Evolutionary conservation across 2,329 filamentous ascomycete genomes (phyloP).

Genomic region (Diaporthe ilicicola): DNA sequence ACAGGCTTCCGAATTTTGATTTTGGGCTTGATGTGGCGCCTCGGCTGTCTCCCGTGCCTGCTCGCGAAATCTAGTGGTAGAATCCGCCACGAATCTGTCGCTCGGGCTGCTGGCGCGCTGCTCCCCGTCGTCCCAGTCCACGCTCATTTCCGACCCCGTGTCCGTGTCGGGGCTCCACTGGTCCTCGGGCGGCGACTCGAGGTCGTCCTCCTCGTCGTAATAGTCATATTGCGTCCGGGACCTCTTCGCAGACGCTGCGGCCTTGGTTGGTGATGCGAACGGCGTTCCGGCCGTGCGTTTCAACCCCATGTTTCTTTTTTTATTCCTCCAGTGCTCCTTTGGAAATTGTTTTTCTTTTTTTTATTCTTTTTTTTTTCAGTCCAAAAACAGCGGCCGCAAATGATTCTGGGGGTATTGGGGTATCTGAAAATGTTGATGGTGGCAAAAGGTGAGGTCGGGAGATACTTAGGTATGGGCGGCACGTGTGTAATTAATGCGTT

Average conservation of each 20-base stretch:
- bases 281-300: constrained; percentile 29
- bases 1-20: not conserved
- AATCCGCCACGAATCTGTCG: not conserved
- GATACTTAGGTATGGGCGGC: not conserved
- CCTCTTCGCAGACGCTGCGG: constrained; percentile 25
- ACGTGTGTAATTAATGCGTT: constrained; percentile 10
- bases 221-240: constrained; percentile 30
- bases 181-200: not conserved
- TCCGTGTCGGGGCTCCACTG: constrained; percentile 18
- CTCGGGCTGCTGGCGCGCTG: too few species aligned
- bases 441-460: not conserved
- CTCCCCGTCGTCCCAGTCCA: constrained; percentile 14
- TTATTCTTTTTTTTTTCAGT: too few species aligned
- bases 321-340: too few species aligned
- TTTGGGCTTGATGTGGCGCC: not conserved
- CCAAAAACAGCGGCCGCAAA: not conserved
- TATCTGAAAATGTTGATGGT: not conserved
- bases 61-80: not conserved
- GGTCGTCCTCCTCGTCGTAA: constrained; percentile 28
- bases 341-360: too few species aligned
- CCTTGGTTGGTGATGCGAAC: constrained; percentile 29
- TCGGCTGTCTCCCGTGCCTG: not conserved
- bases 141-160: constrained; percentile 18
- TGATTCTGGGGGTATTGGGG: not conserved
- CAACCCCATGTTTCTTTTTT: constrained; percentile 10